phyloP scores from a whole-genome alignment of 164 flowering plant species.

The Tetrastigma voinierianum region DNA sequence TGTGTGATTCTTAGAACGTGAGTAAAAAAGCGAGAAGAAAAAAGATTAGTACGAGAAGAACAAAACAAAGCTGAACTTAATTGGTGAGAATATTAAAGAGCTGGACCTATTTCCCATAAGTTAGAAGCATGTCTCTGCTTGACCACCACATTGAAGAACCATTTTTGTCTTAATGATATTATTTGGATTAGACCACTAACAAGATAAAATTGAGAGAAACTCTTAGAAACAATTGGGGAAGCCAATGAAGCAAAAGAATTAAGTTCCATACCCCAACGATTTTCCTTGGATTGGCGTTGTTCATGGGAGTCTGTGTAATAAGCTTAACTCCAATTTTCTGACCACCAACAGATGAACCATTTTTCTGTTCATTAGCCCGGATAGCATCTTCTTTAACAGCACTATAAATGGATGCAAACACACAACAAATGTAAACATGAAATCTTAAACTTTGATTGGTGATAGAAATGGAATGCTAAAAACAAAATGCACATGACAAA shows the following conservation, averaged over 20 bases:
- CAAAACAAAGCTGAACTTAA: neutral
- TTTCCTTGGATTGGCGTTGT: conserved; percentile 51
- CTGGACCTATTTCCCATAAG: conserved; percentile 36
- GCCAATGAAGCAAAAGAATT: neutral
- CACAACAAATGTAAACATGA: neutral
- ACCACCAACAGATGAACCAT: conserved; percentile 68
- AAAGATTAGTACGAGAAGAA: neutral
- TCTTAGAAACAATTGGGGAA: conserved; percentile 1
- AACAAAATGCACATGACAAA: neutral
- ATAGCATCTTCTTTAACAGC: conserved; percentile 74
- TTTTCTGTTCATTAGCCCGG: conserved; percentile 81
- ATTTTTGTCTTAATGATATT: conserved; percentile 24
- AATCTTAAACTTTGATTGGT: too few relatives aligned
- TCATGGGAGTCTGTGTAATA: too few relatives aligned
- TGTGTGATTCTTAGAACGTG: conserved; percentile 7
- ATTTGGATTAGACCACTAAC: conserved; percentile 22
- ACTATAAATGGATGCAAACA: conserved; percentile 41
- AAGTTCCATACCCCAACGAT: conserved; percentile 33
- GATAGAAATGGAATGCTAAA: neutral
- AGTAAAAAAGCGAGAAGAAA: conserved; percentile 1
- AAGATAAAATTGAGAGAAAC: neutral
- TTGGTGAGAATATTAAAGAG: neutral
- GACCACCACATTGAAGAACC: conserved; percentile 20
- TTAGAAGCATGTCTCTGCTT: conserved; percentile 24
- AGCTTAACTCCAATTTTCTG: conserved; percentile 72